Evolutionary conservation across 2,329 filamentous ascomycete genomes (phyloP), one percentile per base, ranked within the genome.

Genomic region (Cladosporium sp.): DNA sequence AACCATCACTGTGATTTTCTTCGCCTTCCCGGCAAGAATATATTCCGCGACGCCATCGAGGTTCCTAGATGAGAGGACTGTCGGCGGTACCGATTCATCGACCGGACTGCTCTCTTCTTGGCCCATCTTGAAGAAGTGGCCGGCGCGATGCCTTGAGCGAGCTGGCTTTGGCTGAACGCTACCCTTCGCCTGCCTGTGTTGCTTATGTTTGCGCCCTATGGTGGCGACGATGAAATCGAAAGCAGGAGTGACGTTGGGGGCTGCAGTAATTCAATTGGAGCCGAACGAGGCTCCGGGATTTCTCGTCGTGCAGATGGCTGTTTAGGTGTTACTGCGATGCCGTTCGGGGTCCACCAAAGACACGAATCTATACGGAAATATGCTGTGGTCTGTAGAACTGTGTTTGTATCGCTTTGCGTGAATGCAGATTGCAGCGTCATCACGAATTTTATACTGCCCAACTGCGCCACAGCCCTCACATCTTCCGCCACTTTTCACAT

Each of bases 1-100:
- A 2, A 89, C 92, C 84, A 97, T 86, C 62, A 97, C 88, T 22
- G 96, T 90, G 59, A 99, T 88, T 51, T 82, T 82, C 67, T 82
- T 82, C 36, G 82, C 86, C 51, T 81, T 74, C 47, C 87, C 88
- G 67, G 85, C 81, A 64, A 84, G 85, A 73, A 99, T 92, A 67
- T 89, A 88, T 28, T 88, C 82, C n/a, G 91, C 92, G 39, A 97
- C 79, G 3, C 85, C 88, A 17, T 87, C 80, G 14, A 97, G 74
- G 28, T 82, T 88, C 58, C 92, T 85, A 34, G 82, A 83, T 42
- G 82, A 76, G 14, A 97, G 81, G 0, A 85, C 89, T 55, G 79
- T 70, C 1, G 93, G 85, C 38, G 78, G 77, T 22, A 83, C 84
- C 63, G 82, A 81, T 63, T 88, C 85, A 69, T 87, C 83, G 63